Evolutionary conservation across 441 rosid species (phyloP).

Genomic region (Raphanus hybrid): DNA sequence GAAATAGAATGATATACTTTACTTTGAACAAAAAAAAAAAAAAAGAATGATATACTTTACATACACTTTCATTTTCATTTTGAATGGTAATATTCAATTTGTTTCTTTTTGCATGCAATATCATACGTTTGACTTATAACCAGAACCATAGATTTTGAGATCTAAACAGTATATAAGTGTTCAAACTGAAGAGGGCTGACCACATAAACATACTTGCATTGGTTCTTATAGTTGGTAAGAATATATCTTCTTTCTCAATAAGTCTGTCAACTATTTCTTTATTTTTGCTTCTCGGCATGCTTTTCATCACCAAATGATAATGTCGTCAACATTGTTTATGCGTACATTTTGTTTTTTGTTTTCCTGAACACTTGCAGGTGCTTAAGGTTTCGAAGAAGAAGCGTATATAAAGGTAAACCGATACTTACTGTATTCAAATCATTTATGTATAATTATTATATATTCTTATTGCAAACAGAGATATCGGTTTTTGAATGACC

Average conservation of each 20-base stretch:
- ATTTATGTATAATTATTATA: background rate
- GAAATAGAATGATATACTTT: background rate
- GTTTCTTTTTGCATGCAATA: constrained; percentile 3
- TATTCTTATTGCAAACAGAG: background rate
- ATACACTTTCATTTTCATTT: background rate
- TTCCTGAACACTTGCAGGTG: background rate
- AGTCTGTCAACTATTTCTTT: background rate
- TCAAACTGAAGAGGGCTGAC: background rate
- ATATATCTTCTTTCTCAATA: background rate
- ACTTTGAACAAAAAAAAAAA: too few species aligned
- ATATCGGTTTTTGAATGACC: background rate
- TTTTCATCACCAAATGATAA: background rate
- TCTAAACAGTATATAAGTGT: background rate
- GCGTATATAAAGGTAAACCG: background rate
- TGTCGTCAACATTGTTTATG: background rate
- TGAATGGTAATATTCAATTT: constrained; percentile 1
- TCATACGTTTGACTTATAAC: background rate
- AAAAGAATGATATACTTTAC: background rate
- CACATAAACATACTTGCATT: constrained; percentile 1
- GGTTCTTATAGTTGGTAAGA: constrained; percentile 19
- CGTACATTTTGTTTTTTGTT: background rate
- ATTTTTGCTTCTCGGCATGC: background rate
- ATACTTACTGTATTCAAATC: background rate
- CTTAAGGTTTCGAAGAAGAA: background rate
- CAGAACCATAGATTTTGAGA: background rate